Evolutionary conservation across 2,329 filamentous ascomycete species (phyloP), one percentile per base, ranked within the genome.

Genomic region (Amylocarpus encephaloides): DNA sequence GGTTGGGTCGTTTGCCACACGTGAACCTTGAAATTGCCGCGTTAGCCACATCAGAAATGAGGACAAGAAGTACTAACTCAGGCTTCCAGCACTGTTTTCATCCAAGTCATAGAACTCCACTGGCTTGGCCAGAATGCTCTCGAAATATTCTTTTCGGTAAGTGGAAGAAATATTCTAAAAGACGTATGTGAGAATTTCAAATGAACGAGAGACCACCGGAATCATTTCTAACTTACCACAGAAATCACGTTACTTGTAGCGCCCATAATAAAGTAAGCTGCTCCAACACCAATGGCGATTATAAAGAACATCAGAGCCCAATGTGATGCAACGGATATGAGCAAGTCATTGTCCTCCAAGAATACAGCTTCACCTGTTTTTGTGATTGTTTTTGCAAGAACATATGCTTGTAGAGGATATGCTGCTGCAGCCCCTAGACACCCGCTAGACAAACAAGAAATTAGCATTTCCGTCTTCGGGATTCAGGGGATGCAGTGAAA

Each of bases 271-370:
- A 53, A 58, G 29, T 60, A 60, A 35, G 67, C 67, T 0, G 73
- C 26, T n/a, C 66, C 64, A 45, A 69, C 62, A 12, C 61, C 67
- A 49, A 71, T 58, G 32, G 73, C 67, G 50, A 75, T 61, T n/a
- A 73, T 58, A 35, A 71, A 68, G 45, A 74, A 74, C 71, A 75
- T 74, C n/a, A 71, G 65, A 1, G 70, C 67, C 70, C 70, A 75
- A n/a, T n/a, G n/a, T n/a, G n/a, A n/a, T n/a, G n/a, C n/a, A n/a
- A n/a, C n/a, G n/a, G 60, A 59, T 13, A 67, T 58, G 30, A 67
- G 54, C n/a, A n/a, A n/a, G n/a, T n/a, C n/a, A n/a, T n/a, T n/a
- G n/a, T n/a, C n/a, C n/a, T n/a, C n/a, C n/a, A n/a, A n/a, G n/a
- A n/a, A n/a, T n/a, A n/a, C n/a, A n/a, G n/a, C n/a, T n/a, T n/a